Percentiles rank a stretch among this genome's conserved stretches.
Conservation (phyloP, 495 filamentous ascomycete species). For the Mytilinidion resinicola region DNA sequence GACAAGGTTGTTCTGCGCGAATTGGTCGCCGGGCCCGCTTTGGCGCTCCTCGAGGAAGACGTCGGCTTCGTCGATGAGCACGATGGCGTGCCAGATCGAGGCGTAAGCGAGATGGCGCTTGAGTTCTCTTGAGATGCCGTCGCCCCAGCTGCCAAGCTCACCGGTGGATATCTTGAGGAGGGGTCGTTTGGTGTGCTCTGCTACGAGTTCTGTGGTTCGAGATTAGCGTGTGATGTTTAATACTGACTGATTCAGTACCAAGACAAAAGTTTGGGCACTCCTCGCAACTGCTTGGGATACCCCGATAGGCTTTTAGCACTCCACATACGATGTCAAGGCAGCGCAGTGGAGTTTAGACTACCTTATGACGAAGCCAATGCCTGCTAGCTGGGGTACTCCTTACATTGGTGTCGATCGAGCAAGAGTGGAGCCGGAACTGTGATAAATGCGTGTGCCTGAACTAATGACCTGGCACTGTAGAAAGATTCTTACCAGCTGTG, state of each 20-base stretch:
- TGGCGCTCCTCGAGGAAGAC: conserved; percentile 27
- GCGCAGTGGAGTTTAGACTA: no score
- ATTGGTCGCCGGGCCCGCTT: conserved; percentile 7
- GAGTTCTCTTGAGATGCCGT: conserved; percentile 12
- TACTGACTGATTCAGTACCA: no score
- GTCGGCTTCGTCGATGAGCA: conserved; percentile 35
- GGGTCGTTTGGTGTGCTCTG: conserved; percentile 19
- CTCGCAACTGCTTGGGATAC: no score
- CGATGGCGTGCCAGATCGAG: conserved; percentile 31
- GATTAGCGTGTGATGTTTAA: no score
- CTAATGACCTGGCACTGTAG: neutral
- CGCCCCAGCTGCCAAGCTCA: conserved; percentile 8
- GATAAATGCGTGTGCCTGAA: no score
- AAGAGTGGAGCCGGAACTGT: no score
- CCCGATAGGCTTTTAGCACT: no score
- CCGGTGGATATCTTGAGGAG: conserved; percentile 11
- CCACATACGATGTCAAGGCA: no score
- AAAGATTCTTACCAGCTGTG: conserved; percentile 15
- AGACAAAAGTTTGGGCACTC: no score
- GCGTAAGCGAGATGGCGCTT: conserved; percentile 16
- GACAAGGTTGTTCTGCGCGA: conserved; percentile 20
- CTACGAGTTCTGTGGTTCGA: neutral
- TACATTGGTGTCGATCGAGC: no score
- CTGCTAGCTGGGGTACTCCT: no score
- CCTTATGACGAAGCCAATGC: no score